phyloP scores from a whole-genome alignment of 139 green algal genomes.

The Ostreobium quekettii region DNA sequence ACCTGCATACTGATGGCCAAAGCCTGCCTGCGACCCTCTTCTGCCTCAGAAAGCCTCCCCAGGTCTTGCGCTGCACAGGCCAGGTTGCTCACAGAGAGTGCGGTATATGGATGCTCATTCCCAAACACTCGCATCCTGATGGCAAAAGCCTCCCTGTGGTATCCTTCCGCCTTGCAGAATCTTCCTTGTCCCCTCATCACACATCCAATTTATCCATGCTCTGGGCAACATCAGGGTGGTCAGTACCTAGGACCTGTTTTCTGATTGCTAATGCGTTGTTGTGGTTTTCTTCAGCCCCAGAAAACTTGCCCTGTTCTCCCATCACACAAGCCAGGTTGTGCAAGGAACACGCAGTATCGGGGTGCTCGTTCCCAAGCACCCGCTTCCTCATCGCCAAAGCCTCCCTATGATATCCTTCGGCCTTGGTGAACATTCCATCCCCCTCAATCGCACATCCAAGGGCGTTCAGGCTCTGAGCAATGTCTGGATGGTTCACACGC shows the following conservation, averaged over 20 bases:
- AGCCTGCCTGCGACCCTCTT: background rate
- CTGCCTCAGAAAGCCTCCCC: background rate
- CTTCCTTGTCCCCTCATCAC: slow-evolving; percentile 20
- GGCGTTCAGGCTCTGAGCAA: too few relatives aligned
- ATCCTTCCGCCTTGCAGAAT: slow-evolving; percentile 23
- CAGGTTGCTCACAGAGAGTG: background rate
- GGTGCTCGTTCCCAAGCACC: too few relatives aligned
- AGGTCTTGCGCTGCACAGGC: background rate
- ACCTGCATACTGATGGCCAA: background rate
- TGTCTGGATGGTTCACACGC: too few relatives aligned
- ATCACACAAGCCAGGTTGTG: background rate
- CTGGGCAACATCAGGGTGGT: slow-evolving; percentile 25
- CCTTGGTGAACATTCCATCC: too few relatives aligned
- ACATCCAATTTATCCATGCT: slow-evolving; percentile 29
- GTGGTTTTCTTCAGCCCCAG: background rate
- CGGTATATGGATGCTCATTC: background rate
- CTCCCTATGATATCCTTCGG: too few relatives aligned
- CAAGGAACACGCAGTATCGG: background rate
- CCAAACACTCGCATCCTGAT: background rate
- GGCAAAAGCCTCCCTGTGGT: slow-evolving; percentile 14
- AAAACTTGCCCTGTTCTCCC: background rate
- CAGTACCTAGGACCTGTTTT: slow-evolving; percentile 3
- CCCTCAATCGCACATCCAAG: too few relatives aligned
- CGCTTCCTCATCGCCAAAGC: too few relatives aligned
- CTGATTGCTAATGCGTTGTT: background rate